Conservation (phyloP, 441 rosid species). For the Adansonia grandidieri region DNA sequence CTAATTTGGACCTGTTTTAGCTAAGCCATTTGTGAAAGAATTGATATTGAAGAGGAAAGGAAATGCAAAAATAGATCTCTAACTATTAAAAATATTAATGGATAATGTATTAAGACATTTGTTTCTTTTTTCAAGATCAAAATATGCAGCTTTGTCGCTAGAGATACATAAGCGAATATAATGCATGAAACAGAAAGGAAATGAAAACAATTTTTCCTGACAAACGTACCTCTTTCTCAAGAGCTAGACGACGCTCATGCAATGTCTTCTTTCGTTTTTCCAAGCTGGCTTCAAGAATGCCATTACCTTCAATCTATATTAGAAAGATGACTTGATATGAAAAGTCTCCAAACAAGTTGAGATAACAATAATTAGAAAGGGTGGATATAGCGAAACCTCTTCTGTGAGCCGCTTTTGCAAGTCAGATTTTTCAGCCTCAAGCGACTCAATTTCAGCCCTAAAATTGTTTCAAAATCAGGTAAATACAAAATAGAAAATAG, state of each 20-base stretch:
- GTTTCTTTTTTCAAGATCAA: background rate
- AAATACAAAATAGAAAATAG: conserved; percentile 19
- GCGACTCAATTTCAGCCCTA: conserved; percentile 74
- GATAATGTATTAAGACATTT: background rate
- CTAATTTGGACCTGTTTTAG: conserved; percentile 1
- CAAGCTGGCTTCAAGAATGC: conserved; percentile 59
- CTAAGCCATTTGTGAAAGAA: conserved; percentile 3
- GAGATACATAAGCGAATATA: background rate
- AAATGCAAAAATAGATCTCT: conserved; percentile 21
- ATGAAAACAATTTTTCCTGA: background rate
- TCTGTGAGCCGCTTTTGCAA: conserved; percentile 65
- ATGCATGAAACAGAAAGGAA: conserved; percentile 18
- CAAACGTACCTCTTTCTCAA: conserved; percentile 75
- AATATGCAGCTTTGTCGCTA: conserved; percentile 23
- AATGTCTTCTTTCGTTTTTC: conserved; percentile 68
- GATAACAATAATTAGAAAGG: conserved; percentile 23
- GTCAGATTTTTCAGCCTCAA: conserved; percentile 66
- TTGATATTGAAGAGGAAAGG: background rate
- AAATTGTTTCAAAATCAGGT: conserved; percentile 34
- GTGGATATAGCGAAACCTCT: conserved; percentile 55
- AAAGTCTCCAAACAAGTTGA: conserved; percentile 25
- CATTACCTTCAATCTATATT: conserved; percentile 68
- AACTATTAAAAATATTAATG: background rate
- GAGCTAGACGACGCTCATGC: conserved; percentile 70
- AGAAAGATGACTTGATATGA: conserved; percentile 24